These are phyloP conservation scores for Sarocladium brachiariae DNA, from an alignment of 2,329 filamentous ascomycete species.

Conservation along the genomic window DNA sequence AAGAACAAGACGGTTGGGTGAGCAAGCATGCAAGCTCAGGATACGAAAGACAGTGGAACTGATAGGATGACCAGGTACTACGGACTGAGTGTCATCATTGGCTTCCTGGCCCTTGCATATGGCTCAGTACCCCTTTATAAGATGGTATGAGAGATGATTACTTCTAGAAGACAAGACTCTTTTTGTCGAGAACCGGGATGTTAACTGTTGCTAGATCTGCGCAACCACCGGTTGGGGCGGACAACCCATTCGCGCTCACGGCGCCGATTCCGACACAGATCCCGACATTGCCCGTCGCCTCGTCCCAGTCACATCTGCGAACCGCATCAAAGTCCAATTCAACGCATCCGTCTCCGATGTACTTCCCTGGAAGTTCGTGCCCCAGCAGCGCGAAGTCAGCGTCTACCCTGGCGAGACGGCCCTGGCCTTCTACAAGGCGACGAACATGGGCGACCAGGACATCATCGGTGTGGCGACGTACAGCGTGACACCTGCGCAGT, in stretches of 20 bases:
- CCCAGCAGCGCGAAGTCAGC: slow-evolving; percentile 92
- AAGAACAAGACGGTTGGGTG: slow-evolving; percentile 58
- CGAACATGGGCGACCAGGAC: slow-evolving; percentile 81
- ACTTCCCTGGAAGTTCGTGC: slow-evolving; percentile 93
- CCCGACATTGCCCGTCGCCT: slow-evolving; percentile 69
- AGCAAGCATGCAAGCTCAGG: slow-evolving; percentile 12
- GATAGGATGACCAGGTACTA: slow-evolving; percentile 51
- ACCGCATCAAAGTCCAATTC: slow-evolving; percentile 91
- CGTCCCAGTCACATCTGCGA: slow-evolving; percentile 70
- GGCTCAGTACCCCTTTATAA: slow-evolving; percentile 83
- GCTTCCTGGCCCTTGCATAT: slow-evolving; percentile 73
- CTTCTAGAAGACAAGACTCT: slow-evolving; percentile 10
- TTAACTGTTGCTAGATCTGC: slow-evolving; percentile 54
- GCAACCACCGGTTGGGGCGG: slow-evolving; percentile 87
- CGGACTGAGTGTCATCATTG: slow-evolving; percentile 68
- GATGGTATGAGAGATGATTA: slow-evolving; percentile 50
- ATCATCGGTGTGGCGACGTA: slow-evolving; percentile 98
- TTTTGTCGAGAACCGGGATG: not conserved
- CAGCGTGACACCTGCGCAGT: slow-evolving; percentile 91
- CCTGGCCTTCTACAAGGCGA: slow-evolving; percentile 94
- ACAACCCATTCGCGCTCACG: slow-evolving; percentile 78
- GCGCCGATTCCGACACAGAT: slow-evolving; percentile 42
- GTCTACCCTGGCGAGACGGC: slow-evolving; percentile 95
- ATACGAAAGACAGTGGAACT: not conserved
- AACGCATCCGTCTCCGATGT: slow-evolving; percentile 92